Conservation (phyloP, 441 rosid species). For the Populus trichocarpa region DNA sequence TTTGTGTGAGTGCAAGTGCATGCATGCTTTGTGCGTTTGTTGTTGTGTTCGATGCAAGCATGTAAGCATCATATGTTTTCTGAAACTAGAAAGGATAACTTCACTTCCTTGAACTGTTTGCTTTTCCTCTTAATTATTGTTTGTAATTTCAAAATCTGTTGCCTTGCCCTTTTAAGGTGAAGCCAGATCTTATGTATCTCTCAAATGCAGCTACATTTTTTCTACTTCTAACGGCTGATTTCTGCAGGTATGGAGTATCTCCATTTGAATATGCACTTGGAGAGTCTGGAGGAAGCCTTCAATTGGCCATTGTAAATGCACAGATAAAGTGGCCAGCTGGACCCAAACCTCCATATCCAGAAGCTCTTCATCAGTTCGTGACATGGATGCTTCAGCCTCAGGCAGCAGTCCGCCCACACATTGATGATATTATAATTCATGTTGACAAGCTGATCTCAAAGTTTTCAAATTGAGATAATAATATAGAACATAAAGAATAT, state of each 20-base stretch:
- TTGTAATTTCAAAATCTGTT: neutral
- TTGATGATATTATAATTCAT: slow-evolving; percentile 81
- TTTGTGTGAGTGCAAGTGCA: neutral
- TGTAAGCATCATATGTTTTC: neutral
- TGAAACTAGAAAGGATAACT: neutral
- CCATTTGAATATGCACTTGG: slow-evolving; percentile 98
- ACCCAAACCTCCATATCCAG: slow-evolving; percentile 87
- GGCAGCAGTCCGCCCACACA: slow-evolving; percentile 73
- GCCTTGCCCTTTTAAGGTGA: neutral
- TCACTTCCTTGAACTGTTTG: too few relatives aligned
- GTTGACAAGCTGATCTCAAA: slow-evolving; percentile 89
- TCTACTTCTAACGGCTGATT: slow-evolving; percentile 2
- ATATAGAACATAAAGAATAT: neutral
- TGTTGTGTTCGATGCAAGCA: neutral
- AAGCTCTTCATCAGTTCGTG: slow-evolving; percentile 85
- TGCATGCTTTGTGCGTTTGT: neutral
- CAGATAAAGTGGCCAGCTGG: slow-evolving; percentile 97
- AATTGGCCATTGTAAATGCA: slow-evolving; percentile 82
- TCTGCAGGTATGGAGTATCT: slow-evolving; percentile 77
- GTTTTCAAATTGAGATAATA: slow-evolving; percentile 48
- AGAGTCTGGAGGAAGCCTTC: slow-evolving; percentile 98
- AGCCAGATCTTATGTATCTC: slow-evolving; percentile 3
- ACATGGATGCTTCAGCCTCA: slow-evolving; percentile 98
- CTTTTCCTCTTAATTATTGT: neutral
- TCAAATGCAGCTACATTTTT: neutral